Evolutionary conservation across 179 eudicot species (phyloP).

Genomic region (Dionaea muscipula): DNA sequence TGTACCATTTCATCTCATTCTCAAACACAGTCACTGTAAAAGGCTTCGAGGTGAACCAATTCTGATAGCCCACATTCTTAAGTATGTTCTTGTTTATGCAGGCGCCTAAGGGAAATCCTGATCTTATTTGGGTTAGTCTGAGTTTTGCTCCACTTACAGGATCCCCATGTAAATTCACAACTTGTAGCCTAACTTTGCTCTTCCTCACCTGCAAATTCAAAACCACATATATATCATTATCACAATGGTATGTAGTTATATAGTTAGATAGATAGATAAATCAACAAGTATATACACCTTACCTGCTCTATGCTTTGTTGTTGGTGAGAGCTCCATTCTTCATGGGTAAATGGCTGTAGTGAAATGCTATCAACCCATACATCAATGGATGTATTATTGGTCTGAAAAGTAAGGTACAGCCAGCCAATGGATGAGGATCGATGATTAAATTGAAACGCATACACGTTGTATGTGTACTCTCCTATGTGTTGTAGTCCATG

Average conservation of each 20-base stretch:
- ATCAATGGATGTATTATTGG: conserved; percentile 24
- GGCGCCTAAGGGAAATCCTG: conserved; percentile 40
- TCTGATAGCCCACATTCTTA: conserved; percentile 33
- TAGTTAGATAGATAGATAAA: too few relatives aligned
- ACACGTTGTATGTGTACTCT: too few relatives aligned
- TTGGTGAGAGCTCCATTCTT: conserved; percentile 63
- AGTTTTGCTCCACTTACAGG: conserved; percentile 26
- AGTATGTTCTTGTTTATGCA: conserved; percentile 41
- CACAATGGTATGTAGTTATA: background rate
- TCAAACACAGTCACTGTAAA: conserved; percentile 46
- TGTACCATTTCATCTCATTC: conserved; percentile 65
- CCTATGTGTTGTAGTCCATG: background rate
- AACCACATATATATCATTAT: background rate
- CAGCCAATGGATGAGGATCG: too few relatives aligned
- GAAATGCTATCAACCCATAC: conserved; percentile 50
- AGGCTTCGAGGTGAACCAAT: conserved; percentile 36
- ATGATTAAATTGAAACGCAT: too few relatives aligned
- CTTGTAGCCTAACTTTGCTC: conserved; percentile 26
- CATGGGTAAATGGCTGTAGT: conserved; percentile 52
- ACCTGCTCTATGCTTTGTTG: conserved; percentile 47
- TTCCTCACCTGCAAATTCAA: conserved; percentile 23
- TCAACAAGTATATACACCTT: too few relatives aligned
- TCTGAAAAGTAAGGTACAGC: conserved; percentile 27
- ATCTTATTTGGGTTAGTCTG: conserved; percentile 8
- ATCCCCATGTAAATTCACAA: conserved; percentile 23